Conservation (phyloP, 768 basidiomycete genomes). For the Clitopilus passeckerianus region DNA sequence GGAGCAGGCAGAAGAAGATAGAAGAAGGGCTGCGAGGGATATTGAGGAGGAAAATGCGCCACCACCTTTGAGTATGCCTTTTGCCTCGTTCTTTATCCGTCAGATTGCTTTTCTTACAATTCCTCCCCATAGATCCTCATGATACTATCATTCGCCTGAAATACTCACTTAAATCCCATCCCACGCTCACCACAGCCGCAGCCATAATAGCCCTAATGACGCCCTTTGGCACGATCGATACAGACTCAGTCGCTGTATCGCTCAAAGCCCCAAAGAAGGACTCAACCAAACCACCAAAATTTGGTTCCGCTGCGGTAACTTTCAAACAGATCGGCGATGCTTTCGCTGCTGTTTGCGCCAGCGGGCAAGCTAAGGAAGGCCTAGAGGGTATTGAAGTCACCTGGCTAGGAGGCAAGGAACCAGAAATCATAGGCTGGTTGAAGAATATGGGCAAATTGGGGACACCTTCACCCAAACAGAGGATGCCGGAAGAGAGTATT, state of each 20-base stretch:
- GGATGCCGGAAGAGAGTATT: not conserved
- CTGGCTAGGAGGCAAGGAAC: conserved; percentile 76
- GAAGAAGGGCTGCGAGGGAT: conserved; percentile 22
- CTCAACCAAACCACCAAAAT: conserved; percentile 54
- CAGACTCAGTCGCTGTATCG: conserved; percentile 61
- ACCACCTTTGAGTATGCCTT: conserved; percentile 48
- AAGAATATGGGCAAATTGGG: conserved; percentile 68
- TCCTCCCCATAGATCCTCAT: conserved; percentile 37
- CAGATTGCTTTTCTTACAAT: conserved; percentile 7
- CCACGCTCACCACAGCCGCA: conserved; percentile 46
- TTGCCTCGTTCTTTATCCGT: not conserved
- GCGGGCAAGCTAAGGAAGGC: conserved; percentile 42
- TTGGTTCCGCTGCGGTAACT: conserved; percentile 67
- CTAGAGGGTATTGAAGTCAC: conserved; percentile 60
- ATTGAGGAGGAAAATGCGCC: conserved; percentile 42
- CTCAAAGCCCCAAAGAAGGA: conserved; percentile 57
- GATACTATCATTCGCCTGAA: conserved; percentile 78
- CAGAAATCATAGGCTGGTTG: conserved; percentile 67
- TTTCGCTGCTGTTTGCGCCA: conserved; percentile 69
- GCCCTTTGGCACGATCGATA: conserved; percentile 61
- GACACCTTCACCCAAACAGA: conserved; percentile 10
- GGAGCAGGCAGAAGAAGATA: conserved; percentile 38
- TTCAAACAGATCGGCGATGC: conserved; percentile 76
- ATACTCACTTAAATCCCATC: conserved; percentile 54
- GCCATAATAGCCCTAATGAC: conserved; percentile 47